These are phyloP conservation scores for Fonsecaea nubica DNA, from an alignment of 2,329 filamentous ascomycete species.

Conservation along the genomic window DNA sequence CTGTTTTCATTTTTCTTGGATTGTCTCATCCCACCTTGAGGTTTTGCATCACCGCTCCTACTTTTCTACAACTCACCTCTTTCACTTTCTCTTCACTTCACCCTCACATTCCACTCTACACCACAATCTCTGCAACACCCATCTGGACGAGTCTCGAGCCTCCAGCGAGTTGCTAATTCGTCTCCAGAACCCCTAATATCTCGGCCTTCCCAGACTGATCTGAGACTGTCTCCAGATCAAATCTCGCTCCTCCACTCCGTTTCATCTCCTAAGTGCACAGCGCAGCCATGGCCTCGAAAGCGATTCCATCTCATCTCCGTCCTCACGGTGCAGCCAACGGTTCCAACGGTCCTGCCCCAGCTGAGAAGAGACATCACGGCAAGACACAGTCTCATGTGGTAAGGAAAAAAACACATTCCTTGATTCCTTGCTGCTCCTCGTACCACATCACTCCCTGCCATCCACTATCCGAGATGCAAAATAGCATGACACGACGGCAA, in stretches of 20 bases:
- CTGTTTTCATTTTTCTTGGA: constrained; percentile 4
- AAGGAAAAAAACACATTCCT: constrained; percentile 44
- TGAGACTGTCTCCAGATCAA: constrained; percentile 8
- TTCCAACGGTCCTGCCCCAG: constrained; percentile 41
- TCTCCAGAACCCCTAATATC: neutral
- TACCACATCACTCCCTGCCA: constrained; percentile 14
- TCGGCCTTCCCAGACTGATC: neutral
- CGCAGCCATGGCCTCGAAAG: constrained; percentile 72
- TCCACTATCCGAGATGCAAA: constrained; percentile 14
- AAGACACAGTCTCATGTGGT: constrained; percentile 64
- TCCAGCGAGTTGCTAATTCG: neutral
- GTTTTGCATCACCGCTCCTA: constrained; percentile 6
- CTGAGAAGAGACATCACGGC: constrained; percentile 58
- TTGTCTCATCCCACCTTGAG: constrained; percentile 16
- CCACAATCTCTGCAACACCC: neutral
- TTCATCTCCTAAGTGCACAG: neutral
- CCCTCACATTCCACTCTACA: neutral
- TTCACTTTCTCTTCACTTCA: constrained; percentile 3
- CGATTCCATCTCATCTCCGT: constrained; percentile 81
- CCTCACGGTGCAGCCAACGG: constrained; percentile 59
- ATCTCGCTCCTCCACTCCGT: neutral
- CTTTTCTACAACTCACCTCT: neutral
- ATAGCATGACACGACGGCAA: neutral
- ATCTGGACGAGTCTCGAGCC: constrained; percentile 1
- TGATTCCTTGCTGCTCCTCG: constrained; percentile 7